Evolutionary conservation across 768 basidiomycete species (phyloP), one percentile per base, ranked within the genome.

Genomic region (Lepiota brunneoincarnata): DNA sequence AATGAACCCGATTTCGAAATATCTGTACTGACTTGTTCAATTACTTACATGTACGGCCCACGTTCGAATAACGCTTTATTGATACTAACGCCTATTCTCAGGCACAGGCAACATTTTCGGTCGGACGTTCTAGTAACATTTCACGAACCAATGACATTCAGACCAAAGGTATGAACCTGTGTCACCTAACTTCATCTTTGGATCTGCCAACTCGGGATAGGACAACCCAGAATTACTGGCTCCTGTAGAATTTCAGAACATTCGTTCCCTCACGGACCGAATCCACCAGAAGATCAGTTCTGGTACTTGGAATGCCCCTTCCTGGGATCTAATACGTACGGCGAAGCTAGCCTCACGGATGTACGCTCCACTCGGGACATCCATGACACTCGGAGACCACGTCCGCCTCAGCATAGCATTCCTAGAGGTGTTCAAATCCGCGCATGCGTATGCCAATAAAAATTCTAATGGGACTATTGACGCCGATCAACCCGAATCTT

Each of bases 61-160:
- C 41, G 17, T 6, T 47, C 34, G 21, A 21, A 24, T 44, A 48
- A 34, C 41, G n/a, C 41, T n/a, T 31, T 21, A 4, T 44, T 50
- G 49, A 50, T 54, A 39, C 46, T 57, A 55, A 34, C 49, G 50
- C 43, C 57, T 17, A 45, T 35, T 34, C 26, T 59, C 37, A 90
- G 88, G 81, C 90, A 91, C 67, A 80, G 89, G 38, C 84, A 93
- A 62, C 86, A 92, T 67, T 95, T 92, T 63, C 83, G 93, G 23
- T 91, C 89, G 9, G 91, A 94, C 61, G 91, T 94, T 15, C 70
- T 95, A 44, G 88, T 95, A 18, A 88, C 87, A 2, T 92, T 90
- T 65, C 85, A 91, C 59, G 74, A 79, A 14, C 87, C 89, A 0
- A 74, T 89, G 64, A 76, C 65, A 37, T 88, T 91, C 61, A 73